Evolutionary conservation across 768 basidiomycete species (phyloP).

Genomic region (Macrocybe gigantea): DNA sequence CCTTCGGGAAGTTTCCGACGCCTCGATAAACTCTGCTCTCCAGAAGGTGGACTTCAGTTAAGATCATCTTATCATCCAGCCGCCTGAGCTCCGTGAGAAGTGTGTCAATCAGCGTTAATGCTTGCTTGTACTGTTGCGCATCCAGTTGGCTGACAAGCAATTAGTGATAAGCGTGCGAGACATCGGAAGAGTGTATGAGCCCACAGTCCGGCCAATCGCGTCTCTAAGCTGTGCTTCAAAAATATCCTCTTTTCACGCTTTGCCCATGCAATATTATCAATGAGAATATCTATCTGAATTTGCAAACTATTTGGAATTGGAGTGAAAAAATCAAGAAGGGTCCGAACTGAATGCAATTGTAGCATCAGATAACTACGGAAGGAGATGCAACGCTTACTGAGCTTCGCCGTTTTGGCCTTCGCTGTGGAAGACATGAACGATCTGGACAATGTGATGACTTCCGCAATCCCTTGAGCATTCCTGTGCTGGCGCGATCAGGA

Average conservation of each 20-base stretch:
- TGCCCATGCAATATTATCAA: constrained; percentile 92
- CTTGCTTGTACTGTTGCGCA: constrained; percentile 67
- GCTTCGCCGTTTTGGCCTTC: constrained; percentile 95
- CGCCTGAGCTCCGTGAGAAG: constrained; percentile 90
- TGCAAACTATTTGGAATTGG: constrained; percentile 68
- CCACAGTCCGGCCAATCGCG: constrained; percentile 73
- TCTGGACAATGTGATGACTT: constrained; percentile 79
- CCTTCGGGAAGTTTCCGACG: constrained; percentile 81
- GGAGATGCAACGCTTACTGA: constrained; percentile 51
- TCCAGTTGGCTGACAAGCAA: constrained; percentile 57
- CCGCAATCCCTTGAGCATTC: constrained; percentile 79
- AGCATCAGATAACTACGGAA: not conserved
- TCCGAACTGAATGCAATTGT: constrained; percentile 58
- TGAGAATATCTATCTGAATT: constrained; percentile 79
- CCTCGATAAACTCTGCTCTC: constrained; percentile 91
- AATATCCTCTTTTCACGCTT: constrained; percentile 91
- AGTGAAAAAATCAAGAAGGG: constrained; percentile 86
- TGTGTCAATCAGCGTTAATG: constrained; percentile 75
- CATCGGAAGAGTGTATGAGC: constrained; percentile 6
- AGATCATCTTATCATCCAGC: constrained; percentile 95
- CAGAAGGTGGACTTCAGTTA: constrained; percentile 93
- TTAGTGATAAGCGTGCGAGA: constrained; percentile 1
- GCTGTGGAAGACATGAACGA: constrained; percentile 91
- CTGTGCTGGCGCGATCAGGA: constrained; percentile 28
- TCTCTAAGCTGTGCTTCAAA: constrained; percentile 90